Conservation (phyloP, 495 filamentous ascomycete species). For the Aspergillus sclerotiicarbonarius region DNA sequence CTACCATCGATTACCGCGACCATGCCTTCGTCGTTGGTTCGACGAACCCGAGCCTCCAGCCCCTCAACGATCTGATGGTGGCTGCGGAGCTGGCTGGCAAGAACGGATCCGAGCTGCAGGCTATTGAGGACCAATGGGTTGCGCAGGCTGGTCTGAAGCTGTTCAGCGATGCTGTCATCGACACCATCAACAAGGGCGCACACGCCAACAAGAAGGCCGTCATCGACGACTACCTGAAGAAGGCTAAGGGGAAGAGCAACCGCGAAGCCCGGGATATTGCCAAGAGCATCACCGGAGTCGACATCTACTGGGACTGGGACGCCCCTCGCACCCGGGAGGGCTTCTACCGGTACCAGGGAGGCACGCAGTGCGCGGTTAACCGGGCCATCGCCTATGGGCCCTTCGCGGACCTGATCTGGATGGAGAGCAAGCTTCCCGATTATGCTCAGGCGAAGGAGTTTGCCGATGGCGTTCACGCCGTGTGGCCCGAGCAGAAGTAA, state of each 20-base stretch:
- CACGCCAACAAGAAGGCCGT: conserved; percentile 67
- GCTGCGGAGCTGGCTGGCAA: conserved; percentile 82
- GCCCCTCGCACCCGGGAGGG: conserved; percentile 86
- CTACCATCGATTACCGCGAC: conserved; percentile 91
- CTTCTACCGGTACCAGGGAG: conserved; percentile 88
- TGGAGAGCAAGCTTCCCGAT: conserved; percentile 97
- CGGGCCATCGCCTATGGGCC: conserved; percentile 89
- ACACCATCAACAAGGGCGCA: conserved; percentile 67
- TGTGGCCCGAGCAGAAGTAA: conserved; percentile 95
- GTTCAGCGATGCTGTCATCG: conserved; percentile 85
- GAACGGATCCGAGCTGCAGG: conserved; percentile 75
- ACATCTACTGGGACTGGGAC: conserved; percentile 94
- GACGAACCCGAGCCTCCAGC: conserved; percentile 81
- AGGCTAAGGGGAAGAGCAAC: conserved; percentile 81
- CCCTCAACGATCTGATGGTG: conserved; percentile 88
- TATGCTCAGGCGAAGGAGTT: conserved; percentile 92
- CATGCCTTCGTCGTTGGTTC: conserved; percentile 88
- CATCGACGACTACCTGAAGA: conserved; percentile 59
- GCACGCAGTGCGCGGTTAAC: conserved; percentile 89
- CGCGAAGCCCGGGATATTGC: conserved; percentile 79
- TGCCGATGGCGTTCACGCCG: conserved; percentile 87
- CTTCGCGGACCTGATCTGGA: conserved; percentile 96
- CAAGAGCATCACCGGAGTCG: conserved; percentile 73
- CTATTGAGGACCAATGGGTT: conserved; percentile 88
- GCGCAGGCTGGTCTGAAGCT: conserved; percentile 82